Conservation (phyloP, 768 basidiomycete species). For the Trametopsis cervina region DNA sequence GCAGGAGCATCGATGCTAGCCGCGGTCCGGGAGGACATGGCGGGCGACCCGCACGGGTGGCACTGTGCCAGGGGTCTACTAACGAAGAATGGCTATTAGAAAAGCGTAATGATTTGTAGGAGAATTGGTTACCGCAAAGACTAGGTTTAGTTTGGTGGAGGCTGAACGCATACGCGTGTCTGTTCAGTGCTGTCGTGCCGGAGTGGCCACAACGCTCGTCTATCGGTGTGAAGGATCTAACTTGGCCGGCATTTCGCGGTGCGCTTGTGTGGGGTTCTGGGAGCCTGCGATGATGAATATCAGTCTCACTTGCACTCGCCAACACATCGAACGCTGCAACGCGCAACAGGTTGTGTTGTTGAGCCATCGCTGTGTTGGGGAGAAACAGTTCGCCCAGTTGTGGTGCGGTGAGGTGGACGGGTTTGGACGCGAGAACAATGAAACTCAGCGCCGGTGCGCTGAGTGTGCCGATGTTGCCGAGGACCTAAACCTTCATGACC, state of each 20-base stretch:
- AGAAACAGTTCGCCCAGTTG: neutral
- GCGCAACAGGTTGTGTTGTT: no score
- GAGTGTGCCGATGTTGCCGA: neutral
- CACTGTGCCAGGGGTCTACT: neutral
- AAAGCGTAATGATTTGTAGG: neutral
- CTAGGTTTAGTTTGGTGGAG: neutral
- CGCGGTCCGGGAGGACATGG: no score
- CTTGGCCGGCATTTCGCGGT: no score
- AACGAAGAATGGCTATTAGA: neutral
- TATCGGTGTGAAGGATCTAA: neutral
- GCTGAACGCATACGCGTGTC: no score
- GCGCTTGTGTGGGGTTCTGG: no score
- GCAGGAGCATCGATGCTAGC: no score
- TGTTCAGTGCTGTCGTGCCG: neutral
- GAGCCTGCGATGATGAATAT: no score
- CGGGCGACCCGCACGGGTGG: no score
- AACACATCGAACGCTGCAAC: no score
- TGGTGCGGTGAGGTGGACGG: no score
- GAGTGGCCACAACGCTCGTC: neutral
- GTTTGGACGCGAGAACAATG: neutral
- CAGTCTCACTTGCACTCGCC: no score
- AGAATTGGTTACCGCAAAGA: neutral
- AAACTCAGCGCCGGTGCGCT: neutral
- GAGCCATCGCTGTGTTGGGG: no score
- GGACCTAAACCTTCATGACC: neutral